These are phyloP conservation scores for Hymenoscyphus scutula DNA, from an alignment of 2,329 filamentous ascomycete genomes.

Conservation along the genomic window DNA sequence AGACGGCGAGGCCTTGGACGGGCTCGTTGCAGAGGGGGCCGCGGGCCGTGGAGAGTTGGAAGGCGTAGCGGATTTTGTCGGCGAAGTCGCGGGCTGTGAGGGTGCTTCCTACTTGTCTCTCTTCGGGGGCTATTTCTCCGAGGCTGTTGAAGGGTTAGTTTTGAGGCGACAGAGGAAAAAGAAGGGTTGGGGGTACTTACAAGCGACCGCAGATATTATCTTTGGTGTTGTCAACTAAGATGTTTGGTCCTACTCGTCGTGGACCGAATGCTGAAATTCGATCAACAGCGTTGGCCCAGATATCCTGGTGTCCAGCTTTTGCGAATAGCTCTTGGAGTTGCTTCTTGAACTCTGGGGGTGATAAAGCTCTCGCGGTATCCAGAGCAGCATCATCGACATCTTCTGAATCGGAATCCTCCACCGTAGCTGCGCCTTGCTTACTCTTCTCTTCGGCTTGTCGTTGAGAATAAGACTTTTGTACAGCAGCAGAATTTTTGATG, in stretches of 20 bases:
- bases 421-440: conserved; percentile 25
- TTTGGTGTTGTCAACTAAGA: conserved; percentile 80
- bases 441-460: conserved; percentile 50
- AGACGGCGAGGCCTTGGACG: conserved; percentile 87
- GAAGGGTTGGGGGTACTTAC: conserved; percentile 43
- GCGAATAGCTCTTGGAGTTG: conserved; percentile 69
- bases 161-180: not conserved
- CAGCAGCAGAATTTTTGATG: conserved; percentile 71
- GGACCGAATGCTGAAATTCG: conserved; percentile 90
- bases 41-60: conserved; percentile 86
- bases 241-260: conserved; percentile 77
- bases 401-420: conserved; percentile 37
- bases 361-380: conserved; percentile 60
- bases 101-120: conserved; percentile 43
- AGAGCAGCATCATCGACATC: conserved; percentile 54
- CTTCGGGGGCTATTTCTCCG: conserved; percentile 27
- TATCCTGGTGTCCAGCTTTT: conserved; percentile 65
- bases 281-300: conserved; percentile 74
- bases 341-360: conserved; percentile 72
- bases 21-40: conserved; percentile 92
- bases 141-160: conserved; percentile 30
- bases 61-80: conserved; percentile 90
- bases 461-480: conserved; percentile 77
- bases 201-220: conserved; percentile 70
- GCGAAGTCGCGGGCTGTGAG: conserved; percentile 67